phyloP scores from a whole-genome alignment of 176 grass and related monocot genomes.

The Chrysopogon serrulatus region DNA sequence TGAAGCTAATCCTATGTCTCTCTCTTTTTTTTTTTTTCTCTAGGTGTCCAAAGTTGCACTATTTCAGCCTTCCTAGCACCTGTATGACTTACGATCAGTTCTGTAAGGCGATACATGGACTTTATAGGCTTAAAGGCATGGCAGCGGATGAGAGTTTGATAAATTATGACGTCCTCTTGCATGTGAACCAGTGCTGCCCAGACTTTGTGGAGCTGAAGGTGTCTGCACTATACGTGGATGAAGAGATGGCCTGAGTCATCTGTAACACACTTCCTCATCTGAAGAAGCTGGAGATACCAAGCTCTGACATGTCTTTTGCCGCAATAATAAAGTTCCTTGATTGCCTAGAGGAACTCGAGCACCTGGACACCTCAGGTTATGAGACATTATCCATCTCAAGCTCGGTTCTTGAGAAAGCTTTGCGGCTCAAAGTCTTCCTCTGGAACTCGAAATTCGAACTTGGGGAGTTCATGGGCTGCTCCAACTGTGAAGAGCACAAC shows the following conservation, averaged over 20 bases:
- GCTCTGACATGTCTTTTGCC: conserved; percentile 22
- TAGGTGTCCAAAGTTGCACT: conserved; percentile 41
- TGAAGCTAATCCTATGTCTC: conserved; percentile 2
- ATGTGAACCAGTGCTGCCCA: conserved; percentile 40
- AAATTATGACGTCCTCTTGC: conserved; percentile 31
- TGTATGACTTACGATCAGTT: conserved; percentile 31
- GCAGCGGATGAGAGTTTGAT: conserved; percentile 50
- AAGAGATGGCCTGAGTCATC: conserved; percentile 48
- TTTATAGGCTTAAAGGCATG: conserved; percentile 57
- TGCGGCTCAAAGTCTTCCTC: conserved; percentile 43
- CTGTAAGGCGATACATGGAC: conserved; percentile 20
- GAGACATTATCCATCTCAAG: conserved; percentile 43
- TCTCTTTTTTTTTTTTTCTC: background rate
- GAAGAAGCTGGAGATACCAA: conserved; percentile 63
- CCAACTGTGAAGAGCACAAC: conserved; percentile 32
- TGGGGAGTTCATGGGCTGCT: conserved; percentile 57
- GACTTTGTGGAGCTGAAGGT: too few species aligned
- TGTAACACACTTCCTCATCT: conserved; percentile 44
- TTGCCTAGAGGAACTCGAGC: conserved; percentile 45
- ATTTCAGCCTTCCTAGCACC: conserved; percentile 52
- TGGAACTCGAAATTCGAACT: conserved; percentile 64
- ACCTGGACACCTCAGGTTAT: conserved; percentile 67
- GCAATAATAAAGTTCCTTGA: conserved; percentile 55
- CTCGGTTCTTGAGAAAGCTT: conserved; percentile 44
- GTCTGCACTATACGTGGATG: conserved; percentile 41